Evolutionary conservation across 75 land plant genomes (phyloP).

Genomic region (Selaginella tamariscina): DNA sequence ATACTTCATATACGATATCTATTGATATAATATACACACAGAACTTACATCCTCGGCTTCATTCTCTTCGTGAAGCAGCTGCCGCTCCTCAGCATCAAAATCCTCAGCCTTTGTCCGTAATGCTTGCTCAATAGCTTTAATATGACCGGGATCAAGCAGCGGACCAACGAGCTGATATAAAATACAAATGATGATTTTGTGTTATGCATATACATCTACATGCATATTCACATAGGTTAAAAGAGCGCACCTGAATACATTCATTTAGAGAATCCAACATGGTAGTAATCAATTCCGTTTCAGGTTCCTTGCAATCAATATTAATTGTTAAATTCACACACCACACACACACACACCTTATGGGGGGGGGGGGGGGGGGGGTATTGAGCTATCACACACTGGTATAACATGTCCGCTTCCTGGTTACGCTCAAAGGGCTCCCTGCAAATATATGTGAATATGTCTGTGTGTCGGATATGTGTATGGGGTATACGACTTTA

Average conservation of each 20-base stretch:
- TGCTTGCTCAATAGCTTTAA: conserved; percentile 50
- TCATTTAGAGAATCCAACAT: conserved; percentile 11
- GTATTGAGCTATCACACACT: too few species aligned
- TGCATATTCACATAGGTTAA: background rate
- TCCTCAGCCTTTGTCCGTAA: conserved; percentile 75
- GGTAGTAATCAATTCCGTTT: background rate
- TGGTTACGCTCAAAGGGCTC: too few species aligned
- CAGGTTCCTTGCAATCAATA: too few species aligned
- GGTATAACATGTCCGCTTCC: too few species aligned
- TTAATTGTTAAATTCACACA: too few species aligned
- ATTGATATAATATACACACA: conserved; percentile 16
- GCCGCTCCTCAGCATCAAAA: conserved; percentile 83
- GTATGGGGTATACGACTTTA: too few species aligned
- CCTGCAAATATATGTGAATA: too few species aligned
- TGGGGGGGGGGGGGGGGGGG: too few species aligned
- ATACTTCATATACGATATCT: too few species aligned
- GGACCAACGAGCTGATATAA: conserved; percentile 47
- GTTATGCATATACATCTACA: background rate
- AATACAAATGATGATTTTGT: too few species aligned
- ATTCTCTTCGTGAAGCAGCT: conserved; percentile 70
- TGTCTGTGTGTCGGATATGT: too few species aligned
- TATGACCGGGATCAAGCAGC: conserved; percentile 57
- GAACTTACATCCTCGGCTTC: conserved; percentile 82
- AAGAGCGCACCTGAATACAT: conserved; percentile 1
- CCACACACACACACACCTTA: too few species aligned